Percentiles rank a stretch among this genome's conserved stretches.
Conservation (phyloP, 108 stramenopile genomes). For the Skeletonema grethae region DNA sequence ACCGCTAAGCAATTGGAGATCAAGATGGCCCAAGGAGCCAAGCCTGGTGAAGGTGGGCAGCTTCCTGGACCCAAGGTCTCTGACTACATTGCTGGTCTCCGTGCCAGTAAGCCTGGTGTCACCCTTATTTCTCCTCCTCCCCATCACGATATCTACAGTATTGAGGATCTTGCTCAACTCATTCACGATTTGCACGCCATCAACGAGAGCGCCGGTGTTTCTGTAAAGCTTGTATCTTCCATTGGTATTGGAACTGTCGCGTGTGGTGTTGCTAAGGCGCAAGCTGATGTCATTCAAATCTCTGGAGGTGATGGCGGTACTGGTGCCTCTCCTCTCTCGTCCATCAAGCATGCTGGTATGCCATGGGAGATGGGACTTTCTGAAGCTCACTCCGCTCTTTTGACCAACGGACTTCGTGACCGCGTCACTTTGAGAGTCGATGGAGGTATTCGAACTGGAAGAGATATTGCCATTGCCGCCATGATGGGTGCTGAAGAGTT, state of each 20-base stretch:
- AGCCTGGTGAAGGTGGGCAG: slow-evolving; percentile 96
- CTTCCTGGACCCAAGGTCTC: slow-evolving; percentile 94
- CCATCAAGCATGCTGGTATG: slow-evolving; percentile 92
- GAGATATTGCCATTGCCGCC: slow-evolving; percentile 90
- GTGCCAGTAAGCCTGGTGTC: slow-evolving; percentile 90
- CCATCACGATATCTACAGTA: slow-evolving; percentile 97
- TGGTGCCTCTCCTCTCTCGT: slow-evolving; percentile 91
- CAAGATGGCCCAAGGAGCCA: slow-evolving; percentile 97
- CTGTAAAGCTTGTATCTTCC: slow-evolving; percentile 96
- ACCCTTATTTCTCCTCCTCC: slow-evolving; percentile 95
- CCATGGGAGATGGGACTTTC: slow-evolving; percentile 94
- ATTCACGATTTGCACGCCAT: slow-evolving; percentile 94
- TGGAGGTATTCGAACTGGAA: slow-evolving; percentile 91
- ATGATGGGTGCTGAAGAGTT: slow-evolving; percentile 93
- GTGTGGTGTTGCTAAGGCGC: slow-evolving; percentile 95
- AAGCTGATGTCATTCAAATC: slow-evolving; percentile 95
- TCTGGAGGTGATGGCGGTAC: slow-evolving; percentile 94
- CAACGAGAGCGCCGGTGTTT: slow-evolving; percentile 92
- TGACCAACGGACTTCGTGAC: slow-evolving; percentile 86
- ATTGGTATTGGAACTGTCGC: slow-evolving; percentile 97
- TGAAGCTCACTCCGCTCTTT: slow-evolving; percentile 90
- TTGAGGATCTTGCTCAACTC: slow-evolving; percentile 95
- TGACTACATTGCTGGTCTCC: slow-evolving; percentile 90
- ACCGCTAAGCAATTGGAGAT: slow-evolving; percentile 93
- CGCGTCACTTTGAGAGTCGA: slow-evolving; percentile 90